These are phyloP conservation scores for Russula lepida DNA, from an alignment of 768 basidiomycete genomes.

Conservation along the genomic window DNA sequence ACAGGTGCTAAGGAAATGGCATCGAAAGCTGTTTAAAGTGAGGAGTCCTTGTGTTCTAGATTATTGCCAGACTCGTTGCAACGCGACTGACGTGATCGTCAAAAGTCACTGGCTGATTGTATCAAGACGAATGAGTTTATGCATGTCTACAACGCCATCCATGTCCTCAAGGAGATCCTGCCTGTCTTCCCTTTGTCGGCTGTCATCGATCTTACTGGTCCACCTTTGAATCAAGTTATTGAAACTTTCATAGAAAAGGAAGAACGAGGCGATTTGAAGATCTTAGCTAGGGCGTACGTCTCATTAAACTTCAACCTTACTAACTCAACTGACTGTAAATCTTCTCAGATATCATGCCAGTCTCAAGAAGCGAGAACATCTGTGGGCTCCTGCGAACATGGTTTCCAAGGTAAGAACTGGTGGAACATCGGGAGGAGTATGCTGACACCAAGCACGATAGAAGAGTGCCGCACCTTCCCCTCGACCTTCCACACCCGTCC, in stretches of 20 bases:
- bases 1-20: slow-evolving; percentile 73
- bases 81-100: background rate
- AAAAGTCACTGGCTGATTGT: slow-evolving; percentile 71
- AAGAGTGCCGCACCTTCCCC: slow-evolving; percentile 16
- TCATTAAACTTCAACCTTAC: background rate
- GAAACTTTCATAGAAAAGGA: slow-evolving; percentile 64
- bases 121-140: slow-evolving; percentile 88
- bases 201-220: slow-evolving; percentile 44
- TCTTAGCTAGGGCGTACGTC: slow-evolving; percentile 66
- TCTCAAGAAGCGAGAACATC: slow-evolving; percentile 61
- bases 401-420: slow-evolving; percentile 28
- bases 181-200: slow-evolving; percentile 77
- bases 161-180: slow-evolving; percentile 84
- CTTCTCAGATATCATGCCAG: slow-evolving; percentile 56
- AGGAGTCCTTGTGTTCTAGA: slow-evolving; percentile 25
- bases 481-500: slow-evolving; percentile 8
- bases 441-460: background rate
- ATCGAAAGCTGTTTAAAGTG: slow-evolving; percentile 66
- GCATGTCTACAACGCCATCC: slow-evolving; percentile 96
- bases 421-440: background rate
- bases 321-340: slow-evolving; percentile 9
- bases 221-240: slow-evolving; percentile 49
- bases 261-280: slow-evolving; percentile 76
- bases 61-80: background rate
- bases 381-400: slow-evolving; percentile 37